Evolutionary conservation across 768 basidiomycete species (phyloP), one percentile per base, ranked within the genome.

Genomic region (Hysterangium stoloniferum): DNA sequence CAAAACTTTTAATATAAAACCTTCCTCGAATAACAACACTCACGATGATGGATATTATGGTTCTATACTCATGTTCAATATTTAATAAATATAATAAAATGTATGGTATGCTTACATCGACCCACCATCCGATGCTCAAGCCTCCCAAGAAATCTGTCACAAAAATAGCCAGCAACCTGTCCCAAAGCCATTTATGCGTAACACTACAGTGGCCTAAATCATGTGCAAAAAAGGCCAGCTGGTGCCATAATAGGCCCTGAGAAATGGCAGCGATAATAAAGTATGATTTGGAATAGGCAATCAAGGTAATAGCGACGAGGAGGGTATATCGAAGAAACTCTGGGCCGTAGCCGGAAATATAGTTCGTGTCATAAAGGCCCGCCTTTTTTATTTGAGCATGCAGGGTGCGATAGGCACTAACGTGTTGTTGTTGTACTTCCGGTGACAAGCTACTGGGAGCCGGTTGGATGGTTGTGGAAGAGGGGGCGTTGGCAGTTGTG

Each of bases 41-140:
- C 62, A 92, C 92, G 73, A 68, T 97, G 94, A 70, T 97, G 94
- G 41, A 94, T 82, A 59, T 98, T 96, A 63, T 99, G 96, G 62
- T 87, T 90, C 86, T 90, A 56, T 29, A 44, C 31, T 35, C 20
- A 32, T 31, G 42, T 56, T 25, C 52, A 52, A 46, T 48, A 57
- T 38, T 56, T 29, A 47, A 24, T n/a, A 27, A 33, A 45, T 2
- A 45, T 32, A 44, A 9, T 22, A 32, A 47, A 50, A 27, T n/a
- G 22, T 29, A 17, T 15, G 28, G 15, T 4, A 11, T n/a, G 80
- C 92, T 70, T 59, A 94, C 93, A 64, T 93, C 78, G 34, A 91
- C 88, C 95, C 95, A 99, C 96, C 96, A 99, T 34, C 93, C 90
- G 20, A 96, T 75, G 62, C 93, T 96, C 47, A 99, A 71, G 4